These are phyloP conservation scores for Coix lacrymajobi DNA, from an alignment of 176 grass and related monocot genomes.

Conservation along the genomic window DNA sequence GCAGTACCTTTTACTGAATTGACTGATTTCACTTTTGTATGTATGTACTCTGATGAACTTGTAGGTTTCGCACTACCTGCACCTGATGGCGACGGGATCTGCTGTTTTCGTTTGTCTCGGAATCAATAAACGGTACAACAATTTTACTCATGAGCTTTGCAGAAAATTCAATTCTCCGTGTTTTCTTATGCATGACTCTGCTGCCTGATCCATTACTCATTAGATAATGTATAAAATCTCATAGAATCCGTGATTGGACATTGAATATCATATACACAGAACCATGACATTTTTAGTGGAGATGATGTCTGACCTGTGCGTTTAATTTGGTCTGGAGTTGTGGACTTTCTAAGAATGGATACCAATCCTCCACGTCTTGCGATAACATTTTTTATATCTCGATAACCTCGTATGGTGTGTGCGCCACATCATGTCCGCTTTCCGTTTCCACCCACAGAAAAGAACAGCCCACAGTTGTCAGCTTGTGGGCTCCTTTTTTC, in stretches of 20 bases:
- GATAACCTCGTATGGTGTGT: slow-evolving; percentile 68
- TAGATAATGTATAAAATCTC: slow-evolving; percentile 11
- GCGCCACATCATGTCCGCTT: slow-evolving; percentile 22
- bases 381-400: slow-evolving; percentile 17
- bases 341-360: slow-evolving; percentile 52
- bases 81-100: background rate
- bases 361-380: slow-evolving; percentile 43
- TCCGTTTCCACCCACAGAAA: slow-evolving; percentile 32
- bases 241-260: slow-evolving; percentile 8
- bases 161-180: background rate
- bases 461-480: slow-evolving; percentile 15
- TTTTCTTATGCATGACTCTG: slow-evolving; percentile 20
- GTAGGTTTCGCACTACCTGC: background rate
- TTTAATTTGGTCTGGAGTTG: slow-evolving; percentile 1
- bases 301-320: slow-evolving; percentile 7
- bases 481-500: slow-evolving; percentile 30
- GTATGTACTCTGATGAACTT: slow-evolving; percentile 1
- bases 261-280: slow-evolving; percentile 15
- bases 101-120: background rate
- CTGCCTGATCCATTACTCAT: background rate
- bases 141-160: slow-evolving; percentile 2
- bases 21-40: background rate
- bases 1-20: background rate
- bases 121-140: background rate
- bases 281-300: background rate